Evolutionary conservation across 148 eudicot genomes (phyloP).

Genomic region (Chenopodium suecicum): DNA sequence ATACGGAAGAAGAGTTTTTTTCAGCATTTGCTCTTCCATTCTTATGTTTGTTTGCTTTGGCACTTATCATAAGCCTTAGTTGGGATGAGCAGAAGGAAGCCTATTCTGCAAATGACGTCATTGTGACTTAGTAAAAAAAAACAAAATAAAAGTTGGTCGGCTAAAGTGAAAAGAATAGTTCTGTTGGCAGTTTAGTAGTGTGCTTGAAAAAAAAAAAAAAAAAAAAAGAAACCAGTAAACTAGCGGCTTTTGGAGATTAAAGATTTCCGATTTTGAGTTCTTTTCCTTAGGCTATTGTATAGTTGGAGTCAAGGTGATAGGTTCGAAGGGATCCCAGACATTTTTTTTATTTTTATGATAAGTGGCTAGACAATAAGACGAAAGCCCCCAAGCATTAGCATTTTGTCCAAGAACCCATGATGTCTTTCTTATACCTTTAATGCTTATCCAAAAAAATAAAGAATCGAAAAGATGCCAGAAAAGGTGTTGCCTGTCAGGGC

Average conservation of each 20-base stretch:
- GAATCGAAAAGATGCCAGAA: neutral
- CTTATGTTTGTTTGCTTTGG: neutral
- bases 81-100: neutral
- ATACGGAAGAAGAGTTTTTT: neutral
- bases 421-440: neutral
- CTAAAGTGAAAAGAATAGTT: neutral
- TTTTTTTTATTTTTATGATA: neutral
- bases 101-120: neutral
- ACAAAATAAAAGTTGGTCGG: neutral
- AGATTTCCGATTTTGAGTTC: neutral
- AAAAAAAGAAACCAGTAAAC: neutral
- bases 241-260: neutral
- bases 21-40: neutral
- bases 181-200: neutral
- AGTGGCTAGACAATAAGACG: neutral
- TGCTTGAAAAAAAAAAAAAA: neutral
- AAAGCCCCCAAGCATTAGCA: neutral
- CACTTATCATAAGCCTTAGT: neutral
- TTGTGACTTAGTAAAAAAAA: neutral
- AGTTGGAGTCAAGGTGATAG: neutral
- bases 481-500: neutral
- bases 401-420: neutral
- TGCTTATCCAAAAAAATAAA: neutral
- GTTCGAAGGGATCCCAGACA: neutral
- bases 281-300: neutral